Evolutionary conservation across 2,329 filamentous ascomycete species (phyloP).

Genomic region (Beauveria varroae): DNA sequence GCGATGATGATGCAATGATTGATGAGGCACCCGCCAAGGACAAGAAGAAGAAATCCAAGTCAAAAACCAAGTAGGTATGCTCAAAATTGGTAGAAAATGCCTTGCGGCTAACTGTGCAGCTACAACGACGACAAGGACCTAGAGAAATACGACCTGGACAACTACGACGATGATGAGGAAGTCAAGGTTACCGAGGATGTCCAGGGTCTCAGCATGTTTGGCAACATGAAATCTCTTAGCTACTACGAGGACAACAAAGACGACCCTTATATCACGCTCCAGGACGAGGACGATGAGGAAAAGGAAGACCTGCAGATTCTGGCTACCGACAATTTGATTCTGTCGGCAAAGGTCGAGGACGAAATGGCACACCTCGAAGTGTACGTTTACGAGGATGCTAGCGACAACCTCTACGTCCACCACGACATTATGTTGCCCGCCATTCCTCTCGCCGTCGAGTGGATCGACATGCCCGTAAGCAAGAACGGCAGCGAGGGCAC

Average conservation of each 20-base stretch:
- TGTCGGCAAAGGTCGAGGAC: constrained; percentile 92
- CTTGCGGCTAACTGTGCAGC: constrained; percentile 16
- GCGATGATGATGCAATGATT: constrained; percentile 27
- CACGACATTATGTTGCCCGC: constrained; percentile 99
- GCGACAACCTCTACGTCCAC: constrained; percentile 96
- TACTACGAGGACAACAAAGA: constrained; percentile 94
- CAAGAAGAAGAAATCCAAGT: constrained; percentile 21
- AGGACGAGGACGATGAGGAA: constrained; percentile 62
- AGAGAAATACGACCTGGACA: constrained; percentile 91
- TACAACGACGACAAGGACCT: constrained; percentile 74
- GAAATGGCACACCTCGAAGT: constrained; percentile 95
- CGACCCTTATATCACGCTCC: constrained; percentile 91
- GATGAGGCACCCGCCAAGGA: constrained; percentile 21
- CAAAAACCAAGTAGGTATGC: constrained; percentile 32
- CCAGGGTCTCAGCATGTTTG: constrained; percentile 83
- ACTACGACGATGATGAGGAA: constrained; percentile 76
- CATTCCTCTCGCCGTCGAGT: constrained; percentile 91
- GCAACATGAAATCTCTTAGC: constrained; percentile 85
- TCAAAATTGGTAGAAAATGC: neutral
- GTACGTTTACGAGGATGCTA: constrained; percentile 92
- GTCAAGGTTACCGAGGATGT: constrained; percentile 37
- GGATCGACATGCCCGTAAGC: constrained; percentile 79
- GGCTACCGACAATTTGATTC: constrained; percentile 83
- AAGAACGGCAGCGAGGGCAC: constrained; percentile 57
- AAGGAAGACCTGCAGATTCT: constrained; percentile 93